Conservation (phyloP, 768 basidiomycete genomes). For the Suillus tomentosus region DNA sequence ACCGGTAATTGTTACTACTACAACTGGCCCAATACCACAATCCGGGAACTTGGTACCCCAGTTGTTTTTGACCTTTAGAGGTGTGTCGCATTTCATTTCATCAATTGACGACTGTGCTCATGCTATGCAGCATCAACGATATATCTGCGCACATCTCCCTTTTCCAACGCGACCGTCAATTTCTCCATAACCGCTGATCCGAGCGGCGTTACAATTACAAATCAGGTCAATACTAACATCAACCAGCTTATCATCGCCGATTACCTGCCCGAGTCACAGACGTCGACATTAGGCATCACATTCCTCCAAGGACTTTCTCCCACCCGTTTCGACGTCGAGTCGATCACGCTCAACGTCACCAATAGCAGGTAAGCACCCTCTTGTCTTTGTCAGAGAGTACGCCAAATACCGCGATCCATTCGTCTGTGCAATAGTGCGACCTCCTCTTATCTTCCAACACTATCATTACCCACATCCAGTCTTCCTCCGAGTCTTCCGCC, state of each 20-base stretch:
- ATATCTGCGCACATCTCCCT: slow-evolving; percentile 43
- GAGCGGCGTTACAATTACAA: slow-evolving; percentile 36
- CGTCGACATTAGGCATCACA: slow-evolving; percentile 46
- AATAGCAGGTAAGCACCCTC: slow-evolving; percentile 36
- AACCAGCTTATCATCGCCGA: slow-evolving; percentile 39
- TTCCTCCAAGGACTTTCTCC: slow-evolving; percentile 32
- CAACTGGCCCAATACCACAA: slow-evolving; percentile 42
- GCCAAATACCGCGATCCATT: background rate
- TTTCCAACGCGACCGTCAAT: slow-evolving; percentile 55
- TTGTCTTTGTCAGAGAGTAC: background rate
- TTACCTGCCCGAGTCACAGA: slow-evolving; percentile 40
- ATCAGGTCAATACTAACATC: slow-evolving; percentile 44
- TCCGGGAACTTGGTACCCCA: slow-evolving; percentile 52
- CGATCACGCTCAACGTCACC: slow-evolving; percentile 39
- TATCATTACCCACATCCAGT: slow-evolving; percentile 27
- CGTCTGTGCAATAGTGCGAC: slow-evolving; percentile 22
- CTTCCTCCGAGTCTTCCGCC: slow-evolving; percentile 20
- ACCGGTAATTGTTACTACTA: slow-evolving; percentile 34
- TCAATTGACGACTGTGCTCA: slow-evolving; percentile 12
- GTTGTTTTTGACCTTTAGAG: slow-evolving; percentile 57
- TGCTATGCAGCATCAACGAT: slow-evolving; percentile 41
- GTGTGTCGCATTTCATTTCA: slow-evolving; percentile 28
- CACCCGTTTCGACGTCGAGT: slow-evolving; percentile 40
- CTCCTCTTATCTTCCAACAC: slow-evolving; percentile 27
- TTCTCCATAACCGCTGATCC: slow-evolving; percentile 47